Conservation (phyloP, 305 asterid genomes). For the Rubia tinctorum region DNA sequence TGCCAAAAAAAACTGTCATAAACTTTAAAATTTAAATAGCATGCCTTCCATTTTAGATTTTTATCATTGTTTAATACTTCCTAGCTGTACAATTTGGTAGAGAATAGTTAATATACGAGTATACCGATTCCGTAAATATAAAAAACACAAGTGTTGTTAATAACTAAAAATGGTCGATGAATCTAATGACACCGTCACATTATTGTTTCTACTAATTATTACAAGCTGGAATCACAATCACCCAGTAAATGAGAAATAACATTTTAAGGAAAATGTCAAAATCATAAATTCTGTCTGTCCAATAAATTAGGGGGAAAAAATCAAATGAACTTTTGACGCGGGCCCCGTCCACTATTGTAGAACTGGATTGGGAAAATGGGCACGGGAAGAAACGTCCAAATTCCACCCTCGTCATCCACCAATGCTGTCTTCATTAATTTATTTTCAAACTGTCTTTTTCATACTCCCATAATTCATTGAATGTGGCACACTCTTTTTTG, state of each 20-base stretch:
- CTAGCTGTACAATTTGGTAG: no score
- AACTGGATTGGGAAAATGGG: background rate
- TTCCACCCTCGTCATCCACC: background rate
- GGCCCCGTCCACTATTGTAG: background rate
- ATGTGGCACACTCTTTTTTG: no score
- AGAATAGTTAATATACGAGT: no score
- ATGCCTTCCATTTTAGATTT: no score
- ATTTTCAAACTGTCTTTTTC: background rate
- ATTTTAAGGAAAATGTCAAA: background rate
- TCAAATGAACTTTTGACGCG: background rate
- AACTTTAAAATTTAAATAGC: no score
- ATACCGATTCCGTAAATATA: no score
- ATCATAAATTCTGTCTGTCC: background rate
- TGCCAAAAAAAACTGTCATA: no score
- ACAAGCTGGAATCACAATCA: background rate
- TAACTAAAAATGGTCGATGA: background rate
- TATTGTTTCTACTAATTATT: background rate
- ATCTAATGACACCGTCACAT: background rate
- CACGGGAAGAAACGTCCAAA: background rate
- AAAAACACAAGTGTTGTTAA: no score
- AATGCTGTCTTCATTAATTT: background rate
- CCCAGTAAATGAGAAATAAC: background rate
- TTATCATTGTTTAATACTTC: no score
- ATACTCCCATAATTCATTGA: no score
- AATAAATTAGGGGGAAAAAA: background rate